These are phyloP conservation scores for Trichoderma oligosporum DNA, from an alignment of 2,329 filamentous ascomycete species.

Conservation along the genomic window DNA sequence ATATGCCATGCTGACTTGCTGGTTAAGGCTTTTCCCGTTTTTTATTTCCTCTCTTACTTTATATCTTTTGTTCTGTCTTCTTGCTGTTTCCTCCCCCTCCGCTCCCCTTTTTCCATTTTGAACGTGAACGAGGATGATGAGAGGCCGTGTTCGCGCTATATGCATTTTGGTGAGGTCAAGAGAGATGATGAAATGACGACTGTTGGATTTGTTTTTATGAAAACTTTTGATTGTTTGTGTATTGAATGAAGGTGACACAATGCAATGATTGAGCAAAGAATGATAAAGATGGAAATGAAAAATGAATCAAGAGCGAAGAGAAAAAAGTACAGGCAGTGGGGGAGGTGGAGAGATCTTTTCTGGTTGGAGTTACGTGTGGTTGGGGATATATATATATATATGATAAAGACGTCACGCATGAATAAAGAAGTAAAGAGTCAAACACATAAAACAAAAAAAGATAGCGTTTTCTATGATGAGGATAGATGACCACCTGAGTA, in stretches of 20 bases:
- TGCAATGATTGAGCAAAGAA: slow-evolving; percentile 7
- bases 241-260: neutral
- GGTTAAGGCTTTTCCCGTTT: slow-evolving; percentile 20
- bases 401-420: slow-evolving; percentile 19
- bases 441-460: slow-evolving; percentile 7
- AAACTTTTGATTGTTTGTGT: neutral
- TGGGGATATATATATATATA: slow-evolving; percentile 8
- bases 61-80: slow-evolving; percentile 13
- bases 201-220: slow-evolving; percentile 24
- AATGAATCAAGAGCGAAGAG: slow-evolving; percentile 4
- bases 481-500: neutral
- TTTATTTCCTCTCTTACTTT: slow-evolving; percentile 21
- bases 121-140: slow-evolving; percentile 16
- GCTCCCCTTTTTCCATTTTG: slow-evolving; percentile 15
- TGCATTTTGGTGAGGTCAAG: slow-evolving; percentile 10
- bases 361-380: slow-evolving; percentile 13
- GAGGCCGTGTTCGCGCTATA: neutral
- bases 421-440: slow-evolving; percentile 17
- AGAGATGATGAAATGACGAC: slow-evolving; percentile 19
- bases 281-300: slow-evolving; percentile 4
- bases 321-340: neutral
- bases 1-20: slow-evolving; percentile 20
- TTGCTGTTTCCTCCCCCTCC: slow-evolving; percentile 6
- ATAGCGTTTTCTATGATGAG: neutral
- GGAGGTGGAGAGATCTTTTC: neutral